These are phyloP conservation scores for Botryobasidium botryosum DNA, from an alignment of 768 basidiomycete genomes.

Conservation along the genomic window DNA sequence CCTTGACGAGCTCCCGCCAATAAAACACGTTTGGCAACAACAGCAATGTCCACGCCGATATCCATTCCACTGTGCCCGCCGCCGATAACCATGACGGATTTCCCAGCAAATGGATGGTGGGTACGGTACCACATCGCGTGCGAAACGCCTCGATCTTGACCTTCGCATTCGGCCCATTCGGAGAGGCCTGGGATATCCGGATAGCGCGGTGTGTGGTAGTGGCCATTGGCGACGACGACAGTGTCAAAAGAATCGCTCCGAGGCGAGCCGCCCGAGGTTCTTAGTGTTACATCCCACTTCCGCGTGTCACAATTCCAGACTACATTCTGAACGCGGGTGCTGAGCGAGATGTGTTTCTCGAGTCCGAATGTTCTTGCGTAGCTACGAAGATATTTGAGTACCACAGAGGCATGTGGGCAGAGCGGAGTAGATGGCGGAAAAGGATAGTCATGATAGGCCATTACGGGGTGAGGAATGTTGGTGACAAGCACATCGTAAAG, in stretches of 20 bases:
- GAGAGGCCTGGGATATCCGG: conserved; percentile 43
- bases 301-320: conserved; percentile 8
- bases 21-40: conserved; percentile 19
- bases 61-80: conserved; percentile 50
- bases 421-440: conserved; percentile 61
- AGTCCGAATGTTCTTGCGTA: conserved; percentile 52
- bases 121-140: conserved; percentile 58
- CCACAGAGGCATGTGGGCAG: conserved; percentile 43
- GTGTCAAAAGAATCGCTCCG: conserved; percentile 34
- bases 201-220: conserved; percentile 46
- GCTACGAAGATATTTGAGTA: conserved; percentile 49
- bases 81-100: conserved; percentile 31
- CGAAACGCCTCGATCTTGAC: conserved; percentile 25
- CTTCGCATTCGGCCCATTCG: conserved; percentile 35
- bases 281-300: conserved; percentile 39
- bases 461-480: conserved; percentile 62
- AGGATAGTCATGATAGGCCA: conserved; percentile 44
- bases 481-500: conserved; percentile 70
- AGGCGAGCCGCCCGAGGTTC: conserved; percentile 20
- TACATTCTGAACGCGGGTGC: conserved; percentile 31
- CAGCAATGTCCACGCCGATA: conserved; percentile 39
- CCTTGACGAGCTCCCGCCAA: background rate
- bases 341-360: conserved; percentile 40
- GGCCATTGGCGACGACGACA: conserved; percentile 63
- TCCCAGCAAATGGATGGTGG: conserved; percentile 23